Evolutionary conservation across 192 early-diverging fungal species (phyloP).

Genomic region (Lobosporangium transversale): DNA sequence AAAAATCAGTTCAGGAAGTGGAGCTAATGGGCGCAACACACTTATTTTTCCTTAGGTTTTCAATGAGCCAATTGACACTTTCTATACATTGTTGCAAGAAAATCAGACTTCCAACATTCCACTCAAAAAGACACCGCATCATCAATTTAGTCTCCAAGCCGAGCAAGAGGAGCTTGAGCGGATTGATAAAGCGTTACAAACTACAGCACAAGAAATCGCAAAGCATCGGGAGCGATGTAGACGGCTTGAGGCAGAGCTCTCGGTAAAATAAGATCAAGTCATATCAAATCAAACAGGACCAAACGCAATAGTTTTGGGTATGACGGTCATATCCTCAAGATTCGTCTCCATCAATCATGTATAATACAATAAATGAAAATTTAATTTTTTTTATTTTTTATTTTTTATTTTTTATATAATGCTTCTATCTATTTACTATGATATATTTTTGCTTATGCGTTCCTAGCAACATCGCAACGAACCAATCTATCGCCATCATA

Average conservation of each 20-base stretch:
- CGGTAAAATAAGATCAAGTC: slow-evolving; percentile 5
- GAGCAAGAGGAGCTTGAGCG: slow-evolving; percentile 78
- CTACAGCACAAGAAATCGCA: slow-evolving; percentile 38
- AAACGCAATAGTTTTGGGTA: too few relatives aligned
- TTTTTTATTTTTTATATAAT: background rate
- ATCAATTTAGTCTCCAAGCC: slow-evolving; percentile 65
- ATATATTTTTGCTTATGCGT: slow-evolving; percentile 26
- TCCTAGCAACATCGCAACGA: slow-evolving; percentile 40
- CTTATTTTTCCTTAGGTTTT: slow-evolving; percentile 63
- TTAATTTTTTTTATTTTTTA: background rate
- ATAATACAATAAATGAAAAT: slow-evolving; percentile 1
- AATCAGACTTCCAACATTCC: slow-evolving; percentile 59
- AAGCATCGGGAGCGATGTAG: slow-evolving; percentile 34
- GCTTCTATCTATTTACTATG: too few relatives aligned
- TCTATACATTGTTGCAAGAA: slow-evolving; percentile 68
- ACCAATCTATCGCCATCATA: slow-evolving; percentile 58
- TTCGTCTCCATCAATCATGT: too few relatives aligned
- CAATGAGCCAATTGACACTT: slow-evolving; percentile 84
- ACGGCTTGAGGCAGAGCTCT: slow-evolving; percentile 32
- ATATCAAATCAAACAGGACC: too few relatives aligned
- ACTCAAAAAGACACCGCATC: slow-evolving; percentile 54
- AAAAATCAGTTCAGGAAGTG: too few relatives aligned
- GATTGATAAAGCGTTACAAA: slow-evolving; percentile 62
- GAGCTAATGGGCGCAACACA: too few relatives aligned
- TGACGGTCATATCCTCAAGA: too few relatives aligned